phyloP scores from a whole-genome alignment of 352 stramenopile genomes.

The Globisporangium sylvaticum region DNA sequence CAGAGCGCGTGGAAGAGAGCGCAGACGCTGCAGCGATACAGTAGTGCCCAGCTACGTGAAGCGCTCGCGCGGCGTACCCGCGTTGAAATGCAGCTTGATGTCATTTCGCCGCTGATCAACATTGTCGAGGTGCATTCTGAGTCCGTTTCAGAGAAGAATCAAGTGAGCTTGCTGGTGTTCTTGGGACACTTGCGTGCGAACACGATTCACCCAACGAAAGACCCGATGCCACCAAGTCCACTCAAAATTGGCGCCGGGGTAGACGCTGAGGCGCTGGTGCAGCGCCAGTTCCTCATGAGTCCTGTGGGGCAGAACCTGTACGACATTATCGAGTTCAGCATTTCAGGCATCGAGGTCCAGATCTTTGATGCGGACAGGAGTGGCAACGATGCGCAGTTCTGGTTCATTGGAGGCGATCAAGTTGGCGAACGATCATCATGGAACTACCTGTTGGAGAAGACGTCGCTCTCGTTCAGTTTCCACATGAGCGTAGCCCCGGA shows the following conservation, averaged over 20 bases:
- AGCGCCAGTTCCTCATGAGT: conserved; percentile 14
- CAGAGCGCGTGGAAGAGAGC: conserved; percentile 70
- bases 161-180: conserved; percentile 65
- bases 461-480: conserved; percentile 63
- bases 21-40: conserved; percentile 75
- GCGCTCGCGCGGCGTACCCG: conserved; percentile 66
- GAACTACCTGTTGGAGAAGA: conserved; percentile 74
- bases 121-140: conserved; percentile 48
- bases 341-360: conserved; percentile 78
- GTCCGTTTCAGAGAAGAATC: conserved; percentile 18
- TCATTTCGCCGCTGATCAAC: conserved; percentile 79
- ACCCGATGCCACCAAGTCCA: conserved; percentile 12
- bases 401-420: conserved; percentile 13
- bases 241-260: background rate
- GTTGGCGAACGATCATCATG: conserved; percentile 22
- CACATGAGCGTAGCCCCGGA: conserved; percentile 74
- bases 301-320: conserved; percentile 53
- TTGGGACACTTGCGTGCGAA: conserved; percentile 68
- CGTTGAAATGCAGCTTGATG: conserved; percentile 67
- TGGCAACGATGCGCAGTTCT: conserved; percentile 12
- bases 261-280: conserved; percentile 1
- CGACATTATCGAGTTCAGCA: conserved; percentile 69
- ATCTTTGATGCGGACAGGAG: conserved; percentile 29
- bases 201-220: conserved; percentile 37
- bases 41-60: conserved; percentile 64